Conservation (phyloP, 441 rosid species). For the Viola pubescens region DNA sequence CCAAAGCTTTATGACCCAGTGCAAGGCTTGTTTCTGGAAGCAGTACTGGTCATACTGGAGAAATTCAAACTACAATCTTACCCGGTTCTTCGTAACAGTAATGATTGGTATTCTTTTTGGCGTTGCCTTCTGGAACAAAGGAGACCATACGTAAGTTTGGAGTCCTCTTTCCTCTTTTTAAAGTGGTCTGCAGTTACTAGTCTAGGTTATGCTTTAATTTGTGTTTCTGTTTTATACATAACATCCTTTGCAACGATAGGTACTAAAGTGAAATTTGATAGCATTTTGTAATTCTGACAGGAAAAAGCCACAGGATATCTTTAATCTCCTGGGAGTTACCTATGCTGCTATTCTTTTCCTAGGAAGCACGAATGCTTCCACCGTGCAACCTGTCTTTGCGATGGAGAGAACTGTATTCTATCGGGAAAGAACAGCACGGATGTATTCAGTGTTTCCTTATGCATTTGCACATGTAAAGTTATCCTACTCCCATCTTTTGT, state of each 20-base stretch:
- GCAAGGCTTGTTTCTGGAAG: constrained; percentile 60
- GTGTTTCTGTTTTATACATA: not conserved
- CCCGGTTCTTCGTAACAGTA: constrained; percentile 40
- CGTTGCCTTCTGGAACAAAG: constrained; percentile 45
- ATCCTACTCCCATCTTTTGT: not conserved
- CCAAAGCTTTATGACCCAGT: constrained; percentile 43
- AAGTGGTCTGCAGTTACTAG: not conserved
- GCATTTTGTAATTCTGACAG: constrained; percentile 6
- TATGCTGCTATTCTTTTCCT: constrained; percentile 69
- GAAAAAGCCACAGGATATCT: constrained; percentile 19
- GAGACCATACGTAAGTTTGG: constrained; percentile 30
- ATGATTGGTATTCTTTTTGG: constrained; percentile 46
- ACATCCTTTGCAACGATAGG: not conserved
- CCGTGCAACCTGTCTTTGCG: constrained; percentile 54
- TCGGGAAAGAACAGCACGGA: constrained; percentile 84
- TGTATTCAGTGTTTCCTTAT: constrained; percentile 66
- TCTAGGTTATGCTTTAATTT: not conserved
- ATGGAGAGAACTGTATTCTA: constrained; percentile 78
- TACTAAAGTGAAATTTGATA: not conserved
- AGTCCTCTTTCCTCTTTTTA: not conserved
- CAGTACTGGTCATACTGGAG: constrained; percentile 63
- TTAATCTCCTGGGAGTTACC: constrained; percentile 53
- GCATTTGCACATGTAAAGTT: constrained; percentile 52
- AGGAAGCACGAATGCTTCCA: constrained; percentile 57
- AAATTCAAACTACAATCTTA: constrained; percentile 41